These are phyloP conservation scores for rapeseed (Brassica napus) DNA, from an alignment of 345 rosid species.

Conservation along the genomic window DNA sequence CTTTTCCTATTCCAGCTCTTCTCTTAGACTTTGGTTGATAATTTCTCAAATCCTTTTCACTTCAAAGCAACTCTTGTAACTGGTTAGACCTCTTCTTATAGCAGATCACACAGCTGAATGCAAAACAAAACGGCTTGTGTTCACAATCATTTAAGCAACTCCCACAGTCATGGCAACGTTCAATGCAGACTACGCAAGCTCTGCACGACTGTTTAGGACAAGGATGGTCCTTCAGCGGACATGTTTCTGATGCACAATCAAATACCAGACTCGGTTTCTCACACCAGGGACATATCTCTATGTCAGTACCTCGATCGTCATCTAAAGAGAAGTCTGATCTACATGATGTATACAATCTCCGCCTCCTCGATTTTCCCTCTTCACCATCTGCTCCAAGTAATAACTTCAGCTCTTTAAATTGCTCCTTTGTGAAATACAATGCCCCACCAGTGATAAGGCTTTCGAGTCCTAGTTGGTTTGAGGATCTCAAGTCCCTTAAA, in stretches of 20 bases:
- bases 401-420: slow-evolving; percentile 33
- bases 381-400: slow-evolving; percentile 33
- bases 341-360: slow-evolving; percentile 5
- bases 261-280: slow-evolving; percentile 37
- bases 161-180: slow-evolving; percentile 40
- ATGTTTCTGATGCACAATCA: slow-evolving; percentile 36
- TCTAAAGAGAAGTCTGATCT: slow-evolving; percentile 28
- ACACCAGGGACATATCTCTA: slow-evolving; percentile 40
- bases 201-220: slow-evolving; percentile 32
- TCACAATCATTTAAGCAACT: slow-evolving; percentile 36
- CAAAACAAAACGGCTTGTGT: slow-evolving; percentile 31
- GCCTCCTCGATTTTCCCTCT: slow-evolving; percentile 11
- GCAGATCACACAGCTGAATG: slow-evolving; percentile 28
- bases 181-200: slow-evolving; percentile 41
- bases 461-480: slow-evolving; percentile 23
- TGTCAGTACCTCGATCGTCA: slow-evolving; percentile 21
- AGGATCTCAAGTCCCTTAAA: slow-evolving; percentile 29
- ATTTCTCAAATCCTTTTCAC: not conserved
- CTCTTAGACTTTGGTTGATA: not conserved
- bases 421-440: slow-evolving; percentile 33
- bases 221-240: slow-evolving; percentile 20
- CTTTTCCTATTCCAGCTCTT: not conserved
- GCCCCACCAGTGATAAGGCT: slow-evolving; percentile 34
- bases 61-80: slow-evolving; percentile 8
- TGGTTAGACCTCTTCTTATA: slow-evolving; percentile 23